Conservation (phyloP, 169 alveolate genomes). For the Theileria annulata region DNA sequence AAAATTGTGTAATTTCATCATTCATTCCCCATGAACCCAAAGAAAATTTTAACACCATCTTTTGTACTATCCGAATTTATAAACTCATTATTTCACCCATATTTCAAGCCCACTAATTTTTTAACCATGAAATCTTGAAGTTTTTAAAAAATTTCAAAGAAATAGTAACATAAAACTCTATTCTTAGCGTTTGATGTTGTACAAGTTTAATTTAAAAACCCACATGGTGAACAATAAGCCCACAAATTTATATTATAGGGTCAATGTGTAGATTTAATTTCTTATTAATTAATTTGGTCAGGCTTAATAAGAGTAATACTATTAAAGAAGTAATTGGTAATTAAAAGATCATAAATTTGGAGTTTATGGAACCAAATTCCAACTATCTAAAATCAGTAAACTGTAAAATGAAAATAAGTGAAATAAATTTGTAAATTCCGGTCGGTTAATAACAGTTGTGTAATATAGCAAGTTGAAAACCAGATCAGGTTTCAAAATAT, state of each 20-base stretch:
- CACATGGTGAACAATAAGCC: no score
- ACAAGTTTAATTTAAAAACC: no score
- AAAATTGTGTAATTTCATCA: neutral
- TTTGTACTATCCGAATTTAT: neutral
- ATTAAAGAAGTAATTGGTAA: no score
- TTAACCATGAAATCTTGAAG: neutral
- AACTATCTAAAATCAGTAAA: no score
- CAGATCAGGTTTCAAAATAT: conserved; percentile 1
- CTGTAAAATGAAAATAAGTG: neutral
- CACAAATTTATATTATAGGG: no score
- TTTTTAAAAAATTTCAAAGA: neutral
- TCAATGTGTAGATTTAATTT: no score
- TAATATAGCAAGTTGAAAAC: conserved; percentile 8
- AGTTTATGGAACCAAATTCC: no score
- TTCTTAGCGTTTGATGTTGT: conserved; percentile 2
- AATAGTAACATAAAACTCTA: neutral
- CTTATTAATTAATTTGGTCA: no score
- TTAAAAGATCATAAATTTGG: no score
- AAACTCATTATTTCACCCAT: neutral
- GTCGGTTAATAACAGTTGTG: neutral
- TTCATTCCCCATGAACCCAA: conserved; percentile 6
- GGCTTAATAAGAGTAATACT: no score
- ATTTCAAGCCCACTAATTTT: neutral
- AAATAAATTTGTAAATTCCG: neutral
- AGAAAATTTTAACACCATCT: neutral